These are phyloP conservation scores for Vararia minispora DNA, from an alignment of 768 basidiomycete species.

Conservation along the genomic window DNA sequence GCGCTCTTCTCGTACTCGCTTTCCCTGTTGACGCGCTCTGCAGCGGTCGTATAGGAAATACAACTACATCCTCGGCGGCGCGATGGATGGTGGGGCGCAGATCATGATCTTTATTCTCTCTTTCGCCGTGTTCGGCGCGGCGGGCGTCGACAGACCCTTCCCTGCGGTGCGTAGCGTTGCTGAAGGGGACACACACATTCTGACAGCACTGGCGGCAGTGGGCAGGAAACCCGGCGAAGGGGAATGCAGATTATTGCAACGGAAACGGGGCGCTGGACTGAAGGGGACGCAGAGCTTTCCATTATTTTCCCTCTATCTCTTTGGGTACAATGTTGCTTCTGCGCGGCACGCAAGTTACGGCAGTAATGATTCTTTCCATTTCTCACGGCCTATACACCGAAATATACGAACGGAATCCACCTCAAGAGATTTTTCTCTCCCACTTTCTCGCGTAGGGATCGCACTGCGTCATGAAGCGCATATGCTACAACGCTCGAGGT, in stretches of 20 bases:
- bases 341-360: no score
- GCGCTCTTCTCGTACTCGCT: no score
- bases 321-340: no score
- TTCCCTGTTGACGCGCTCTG: slow-evolving; percentile 45
- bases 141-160: slow-evolving; percentile 37
- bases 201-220: slow-evolving; percentile 23
- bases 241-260: slow-evolving; percentile 50
- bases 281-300: background rate
- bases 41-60: slow-evolving; percentile 59
- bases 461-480: no score
- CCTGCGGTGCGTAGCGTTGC: slow-evolving; percentile 20
- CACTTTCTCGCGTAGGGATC: no score
- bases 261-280: slow-evolving; percentile 42
- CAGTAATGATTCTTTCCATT: no score
- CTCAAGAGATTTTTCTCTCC: no score
- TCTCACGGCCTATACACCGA: no score
- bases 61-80: slow-evolving; percentile 59
- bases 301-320: no score
- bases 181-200: slow-evolving; percentile 1
- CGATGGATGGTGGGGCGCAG: slow-evolving; percentile 54
- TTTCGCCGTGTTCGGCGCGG: slow-evolving; percentile 55
- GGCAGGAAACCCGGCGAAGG: slow-evolving; percentile 41
- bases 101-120: slow-evolving; percentile 54
- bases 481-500: no score
- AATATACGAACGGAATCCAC: no score